phyloP scores from a whole-genome alignment of 441 rosid species.

The Pelargonium citronellum region DNA sequence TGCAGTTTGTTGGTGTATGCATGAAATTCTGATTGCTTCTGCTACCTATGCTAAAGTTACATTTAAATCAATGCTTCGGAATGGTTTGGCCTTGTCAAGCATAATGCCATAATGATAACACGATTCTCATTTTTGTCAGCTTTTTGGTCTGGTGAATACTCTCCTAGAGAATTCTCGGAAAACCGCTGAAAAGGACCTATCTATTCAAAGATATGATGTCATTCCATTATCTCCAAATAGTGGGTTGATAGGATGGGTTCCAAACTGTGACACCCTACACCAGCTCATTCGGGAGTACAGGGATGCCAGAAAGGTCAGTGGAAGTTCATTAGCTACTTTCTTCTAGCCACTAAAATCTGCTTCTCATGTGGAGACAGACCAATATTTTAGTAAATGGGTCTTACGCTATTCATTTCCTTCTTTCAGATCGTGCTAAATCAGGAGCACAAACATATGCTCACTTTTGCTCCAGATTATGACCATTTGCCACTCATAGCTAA shows the following conservation, averaged over 20 bases:
- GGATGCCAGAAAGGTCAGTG: constrained; percentile 84
- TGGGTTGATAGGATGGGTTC: constrained; percentile 97
- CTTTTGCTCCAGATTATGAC: constrained; percentile 94
- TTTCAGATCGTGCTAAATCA: constrained; percentile 82
- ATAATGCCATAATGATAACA: constrained; percentile 5
- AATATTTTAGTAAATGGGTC: not conserved
- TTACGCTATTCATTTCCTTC: not conserved
- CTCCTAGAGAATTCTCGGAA: constrained; percentile 85
- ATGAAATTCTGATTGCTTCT: constrained; percentile 6
- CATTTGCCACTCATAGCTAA: constrained; percentile 89
- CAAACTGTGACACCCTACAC: constrained; percentile 94
- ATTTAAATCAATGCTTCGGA: not conserved
- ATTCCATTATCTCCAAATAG: constrained; percentile 97
- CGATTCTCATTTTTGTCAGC: constrained; percentile 46
- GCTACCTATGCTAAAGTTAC: constrained; percentile 2
- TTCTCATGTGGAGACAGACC: not conserved
- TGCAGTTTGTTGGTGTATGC: constrained; percentile 4
- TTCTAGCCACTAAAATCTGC: constrained; percentile 12
- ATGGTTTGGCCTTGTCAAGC: not conserved
- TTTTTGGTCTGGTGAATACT: constrained; percentile 95
- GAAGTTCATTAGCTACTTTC: constrained; percentile 18
- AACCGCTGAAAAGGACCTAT: constrained; percentile 86
- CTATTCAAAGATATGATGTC: constrained; percentile 83
- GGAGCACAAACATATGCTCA: constrained; percentile 87
- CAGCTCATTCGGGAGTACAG: constrained; percentile 89